Evolutionary conservation across 371 early-diverging fungal species (phyloP).

Genomic region (Saksenaea oblongispora): DNA sequence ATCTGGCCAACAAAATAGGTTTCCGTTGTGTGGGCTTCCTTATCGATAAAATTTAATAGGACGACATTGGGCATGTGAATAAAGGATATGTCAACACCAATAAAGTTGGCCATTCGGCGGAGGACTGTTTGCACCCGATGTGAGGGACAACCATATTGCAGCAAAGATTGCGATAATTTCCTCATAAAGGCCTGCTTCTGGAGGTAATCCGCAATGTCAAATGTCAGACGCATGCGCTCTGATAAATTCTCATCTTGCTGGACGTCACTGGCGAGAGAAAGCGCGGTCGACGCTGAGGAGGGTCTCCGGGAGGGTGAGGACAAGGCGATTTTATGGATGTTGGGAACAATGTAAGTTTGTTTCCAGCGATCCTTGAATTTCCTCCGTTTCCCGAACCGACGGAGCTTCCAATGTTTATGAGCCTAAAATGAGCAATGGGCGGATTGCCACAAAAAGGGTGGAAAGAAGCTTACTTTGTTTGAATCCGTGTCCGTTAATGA

Average conservation of each 20-base stretch:
- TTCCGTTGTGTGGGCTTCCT: slow-evolving; percentile 65
- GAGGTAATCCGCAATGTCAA: slow-evolving; percentile 42
- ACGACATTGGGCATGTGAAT: slow-evolving; percentile 63
- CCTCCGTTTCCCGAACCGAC: neutral
- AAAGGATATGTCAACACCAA: slow-evolving; percentile 57
- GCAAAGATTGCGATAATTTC: slow-evolving; percentile 35
- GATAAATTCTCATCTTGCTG: slow-evolving; percentile 11
- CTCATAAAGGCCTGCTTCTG: slow-evolving; percentile 42
- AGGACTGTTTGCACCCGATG: slow-evolving; percentile 45
- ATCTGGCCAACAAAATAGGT: slow-evolving; percentile 55
- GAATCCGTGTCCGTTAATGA: neutral
- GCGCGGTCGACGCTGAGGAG: neutral
- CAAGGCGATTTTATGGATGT: neutral
- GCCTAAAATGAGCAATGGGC: neutral
- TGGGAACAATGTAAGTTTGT: slow-evolving; percentile 12
- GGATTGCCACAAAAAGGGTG: neutral
- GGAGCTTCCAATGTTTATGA: neutral
- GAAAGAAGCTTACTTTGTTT: neutral
- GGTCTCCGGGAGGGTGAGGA: neutral
- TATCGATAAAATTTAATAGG: slow-evolving; percentile 61
- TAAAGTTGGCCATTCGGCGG: slow-evolving; percentile 27
- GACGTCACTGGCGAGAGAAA: neutral
- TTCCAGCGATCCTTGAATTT: slow-evolving; percentile 3
- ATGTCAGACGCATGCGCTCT: slow-evolving; percentile 37
- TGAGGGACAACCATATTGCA: slow-evolving; percentile 47